Base-by-base conservation (phyloP, 495 filamentous ascomycete species). In the Penicillium herquei region DNA sequence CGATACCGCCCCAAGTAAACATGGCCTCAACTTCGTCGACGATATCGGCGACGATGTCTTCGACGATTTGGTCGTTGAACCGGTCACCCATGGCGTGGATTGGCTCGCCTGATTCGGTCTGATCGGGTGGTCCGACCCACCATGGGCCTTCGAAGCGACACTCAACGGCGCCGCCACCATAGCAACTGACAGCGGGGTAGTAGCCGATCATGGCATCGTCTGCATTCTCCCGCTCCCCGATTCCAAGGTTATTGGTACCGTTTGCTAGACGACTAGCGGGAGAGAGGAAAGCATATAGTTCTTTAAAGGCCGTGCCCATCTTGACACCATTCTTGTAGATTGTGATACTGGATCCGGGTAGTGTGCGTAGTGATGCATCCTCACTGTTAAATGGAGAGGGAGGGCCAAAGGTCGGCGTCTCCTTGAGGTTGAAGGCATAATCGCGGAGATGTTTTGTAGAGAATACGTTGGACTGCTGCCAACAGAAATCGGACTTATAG, bases 151-250 rank as follows among this genome's bases (percentile, higher is more conserved):
- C 91, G 63, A 98, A 95, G 64, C 96, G 96, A 51, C 91, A 83
- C 71, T 96, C 87, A 31, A 88, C 92, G 3, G 92, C 89, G 30
- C 93, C 95, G 39, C 92, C 92, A 18, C 88, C 84, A 66, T 96
- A 98, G 34, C 92, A 90, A 57, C 90, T 92, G 14, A 98, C 84
- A 17, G 93, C 91, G 0, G 95, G 95, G 67, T 92, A 96, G 66
- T 99, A 99, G 0, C 95, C 95, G 3, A 96, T 78, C 77, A 90
- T 88, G 21, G 92, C 93, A 63, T 99, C 95, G 63, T 99, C 95
- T 33, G 94, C 84, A 43, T 78, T 79, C 48, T 92, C 88, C 17
- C 95, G 80, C 11, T 89, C 89, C 9, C 89, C 90, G 3, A 86
- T 74, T 45, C 90, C 87, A n/a, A 85, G 76, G 13, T 91, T 89